These are phyloP conservation scores for Trichosporon faecale DNA, from an alignment of 1,284 basidiomycete genomes.

Conservation along the genomic window DNA sequence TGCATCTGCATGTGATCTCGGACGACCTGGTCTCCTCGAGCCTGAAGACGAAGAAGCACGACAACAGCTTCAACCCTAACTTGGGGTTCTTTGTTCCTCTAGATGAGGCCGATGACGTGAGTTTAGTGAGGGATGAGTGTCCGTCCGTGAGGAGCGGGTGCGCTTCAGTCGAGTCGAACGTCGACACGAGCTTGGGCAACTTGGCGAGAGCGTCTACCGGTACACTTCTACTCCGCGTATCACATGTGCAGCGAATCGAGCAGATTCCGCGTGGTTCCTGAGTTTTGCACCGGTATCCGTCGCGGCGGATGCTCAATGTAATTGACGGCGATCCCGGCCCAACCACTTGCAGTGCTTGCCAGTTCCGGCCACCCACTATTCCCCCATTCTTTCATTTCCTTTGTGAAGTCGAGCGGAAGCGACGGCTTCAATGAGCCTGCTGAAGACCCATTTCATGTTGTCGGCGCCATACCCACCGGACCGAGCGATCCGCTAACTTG, in stretches of 20 bases:
- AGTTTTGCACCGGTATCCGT: background rate
- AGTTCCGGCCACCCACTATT: background rate
- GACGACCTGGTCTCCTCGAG: conserved; percentile 69
- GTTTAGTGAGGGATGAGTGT: conserved; percentile 14
- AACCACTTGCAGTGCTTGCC: background rate
- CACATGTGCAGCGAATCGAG: conserved; percentile 46
- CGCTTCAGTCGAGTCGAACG: background rate
- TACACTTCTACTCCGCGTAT: background rate
- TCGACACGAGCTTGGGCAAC: background rate
- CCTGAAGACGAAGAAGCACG: conserved; percentile 89
- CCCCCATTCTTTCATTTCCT: background rate
- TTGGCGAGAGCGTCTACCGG: background rate
- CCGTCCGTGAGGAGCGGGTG: conserved; percentile 16
- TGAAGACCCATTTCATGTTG: background rate
- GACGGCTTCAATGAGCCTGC: no score
- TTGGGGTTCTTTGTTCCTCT: conserved; percentile 76
- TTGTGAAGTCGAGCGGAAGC: no score
- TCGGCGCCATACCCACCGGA: background rate
- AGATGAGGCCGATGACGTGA: conserved; percentile 53
- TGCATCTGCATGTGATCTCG: conserved; percentile 85
- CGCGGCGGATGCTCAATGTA: background rate
- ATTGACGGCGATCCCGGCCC: no score
- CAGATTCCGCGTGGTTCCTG: background rate
- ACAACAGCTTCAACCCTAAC: conserved; percentile 87
- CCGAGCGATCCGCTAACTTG: conserved; percentile 7